phyloP scores from a whole-genome alignment of 2,329 filamentous ascomycete species.

The Beauveria caledonica region DNA sequence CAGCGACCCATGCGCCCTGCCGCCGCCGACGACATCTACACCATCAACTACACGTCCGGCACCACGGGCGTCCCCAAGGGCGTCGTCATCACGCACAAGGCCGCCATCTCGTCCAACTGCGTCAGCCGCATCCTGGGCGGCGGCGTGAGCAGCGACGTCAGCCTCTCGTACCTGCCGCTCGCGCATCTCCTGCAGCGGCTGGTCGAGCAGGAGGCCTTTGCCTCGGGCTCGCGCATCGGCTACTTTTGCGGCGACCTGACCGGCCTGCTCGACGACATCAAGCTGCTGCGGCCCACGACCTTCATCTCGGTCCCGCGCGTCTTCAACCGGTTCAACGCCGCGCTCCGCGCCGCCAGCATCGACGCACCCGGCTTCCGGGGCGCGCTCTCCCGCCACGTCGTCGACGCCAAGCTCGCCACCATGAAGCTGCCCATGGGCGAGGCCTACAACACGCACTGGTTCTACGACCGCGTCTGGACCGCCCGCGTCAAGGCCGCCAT shows the following conservation, averaged over 20 bases:
- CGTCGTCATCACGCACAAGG: constrained; percentile 73
- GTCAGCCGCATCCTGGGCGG: constrained; percentile 48
- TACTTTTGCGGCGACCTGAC: constrained; percentile 92
- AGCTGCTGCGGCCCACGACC: constrained; percentile 70
- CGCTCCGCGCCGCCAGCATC: constrained; percentile 70
- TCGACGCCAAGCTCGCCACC: constrained; percentile 70
- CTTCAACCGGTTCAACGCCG: constrained; percentile 82
- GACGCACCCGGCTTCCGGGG: constrained; percentile 75
- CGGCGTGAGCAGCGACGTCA: constrained; percentile 47
- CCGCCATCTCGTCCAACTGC: constrained; percentile 66
- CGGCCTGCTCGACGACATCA: constrained; percentile 83
- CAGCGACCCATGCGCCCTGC: constrained; percentile 66
- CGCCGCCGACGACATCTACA: constrained; percentile 66
- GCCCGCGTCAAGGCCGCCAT: constrained; percentile 78
- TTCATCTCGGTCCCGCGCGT: constrained; percentile 87
- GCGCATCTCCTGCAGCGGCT: constrained; percentile 92
- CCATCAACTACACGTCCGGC: constrained; percentile 86
- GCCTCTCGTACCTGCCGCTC: constrained; percentile 82
- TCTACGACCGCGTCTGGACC: constrained; percentile 85
- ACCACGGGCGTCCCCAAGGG: constrained; percentile 79
- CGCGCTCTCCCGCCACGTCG: constrained; percentile 68
- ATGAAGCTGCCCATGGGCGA: constrained; percentile 64
- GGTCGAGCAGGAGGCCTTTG: constrained; percentile 66
- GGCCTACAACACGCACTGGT: constrained; percentile 68
- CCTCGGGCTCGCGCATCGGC: constrained; percentile 66